Evolutionary conservation across 2,329 filamentous ascomycete genomes (phyloP).

Genomic region (Beauveria varroae): DNA sequence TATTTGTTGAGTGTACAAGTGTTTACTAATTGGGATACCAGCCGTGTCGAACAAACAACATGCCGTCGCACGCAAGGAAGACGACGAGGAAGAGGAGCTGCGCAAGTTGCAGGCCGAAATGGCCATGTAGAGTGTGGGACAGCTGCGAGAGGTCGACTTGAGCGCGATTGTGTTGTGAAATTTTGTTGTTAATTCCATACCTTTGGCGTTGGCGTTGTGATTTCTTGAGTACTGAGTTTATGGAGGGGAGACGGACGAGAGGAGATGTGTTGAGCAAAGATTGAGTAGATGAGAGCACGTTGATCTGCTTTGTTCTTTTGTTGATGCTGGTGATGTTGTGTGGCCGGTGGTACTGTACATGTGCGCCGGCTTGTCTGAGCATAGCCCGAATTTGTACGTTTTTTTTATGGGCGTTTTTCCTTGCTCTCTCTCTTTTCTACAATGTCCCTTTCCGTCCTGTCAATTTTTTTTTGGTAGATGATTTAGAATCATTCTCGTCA

Average conservation of each 20-base stretch:
- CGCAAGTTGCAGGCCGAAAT: slow-evolving; percentile 92
- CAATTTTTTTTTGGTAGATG: neutral
- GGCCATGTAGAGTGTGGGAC: slow-evolving; percentile 65
- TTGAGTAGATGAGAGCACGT: neutral
- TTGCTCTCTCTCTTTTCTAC: neutral
- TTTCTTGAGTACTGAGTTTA: slow-evolving; percentile 13
- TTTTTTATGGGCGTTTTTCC: neutral
- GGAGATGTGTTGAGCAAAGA: neutral
- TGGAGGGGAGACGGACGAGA: neutral
- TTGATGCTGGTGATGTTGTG: neutral
- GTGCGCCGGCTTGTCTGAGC: neutral
- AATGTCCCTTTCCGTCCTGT: neutral
- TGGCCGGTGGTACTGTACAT: neutral
- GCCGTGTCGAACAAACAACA: slow-evolving; percentile 27
- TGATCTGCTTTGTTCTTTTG: neutral
- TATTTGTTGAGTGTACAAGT: neutral
- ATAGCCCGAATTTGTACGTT: neutral
- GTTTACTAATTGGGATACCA: neutral
- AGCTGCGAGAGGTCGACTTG: neutral
- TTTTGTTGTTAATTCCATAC: slow-evolving; percentile 8
- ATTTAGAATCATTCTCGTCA: neutral
- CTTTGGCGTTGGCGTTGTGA: slow-evolving; percentile 8
- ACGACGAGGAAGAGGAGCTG: slow-evolving; percentile 94
- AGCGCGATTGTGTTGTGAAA: too few relatives aligned
- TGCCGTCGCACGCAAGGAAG: slow-evolving; percentile 46